Evolutionary conservation across 2,329 filamentous ascomycete species (phyloP).

Genomic region (Macrophomina pseudophaseolina): DNA sequence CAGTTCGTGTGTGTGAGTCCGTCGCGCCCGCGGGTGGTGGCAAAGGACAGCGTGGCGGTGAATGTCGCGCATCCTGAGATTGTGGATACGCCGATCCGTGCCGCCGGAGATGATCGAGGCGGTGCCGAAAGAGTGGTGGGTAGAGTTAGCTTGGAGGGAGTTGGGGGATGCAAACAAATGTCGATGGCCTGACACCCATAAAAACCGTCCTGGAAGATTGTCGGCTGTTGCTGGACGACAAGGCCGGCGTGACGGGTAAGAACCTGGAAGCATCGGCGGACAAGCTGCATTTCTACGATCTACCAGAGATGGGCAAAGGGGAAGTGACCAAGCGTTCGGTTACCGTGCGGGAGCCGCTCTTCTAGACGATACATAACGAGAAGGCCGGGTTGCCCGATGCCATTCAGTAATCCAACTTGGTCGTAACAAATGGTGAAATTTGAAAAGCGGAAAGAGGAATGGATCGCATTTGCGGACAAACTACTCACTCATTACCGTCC

Average conservation of each 20-base stretch:
- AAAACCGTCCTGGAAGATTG: constrained; percentile 55
- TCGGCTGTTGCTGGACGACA: constrained; percentile 53
- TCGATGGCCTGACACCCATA: constrained; percentile 39
- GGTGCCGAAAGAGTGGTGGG: constrained; percentile 7
- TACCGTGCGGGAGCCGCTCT: constrained; percentile 57
- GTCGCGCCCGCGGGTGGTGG: constrained; percentile 30
- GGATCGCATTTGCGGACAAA: no score
- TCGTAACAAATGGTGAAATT: no score
- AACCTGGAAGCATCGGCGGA: constrained; percentile 53
- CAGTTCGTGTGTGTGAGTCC: constrained; percentile 41
- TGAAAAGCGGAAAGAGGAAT: no score
- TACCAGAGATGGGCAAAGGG: constrained; percentile 50
- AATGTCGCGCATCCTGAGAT: constrained; percentile 57
- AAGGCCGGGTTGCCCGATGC: constrained; percentile 48
- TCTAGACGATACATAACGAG: constrained; percentile 53
- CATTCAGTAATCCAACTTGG: background rate
- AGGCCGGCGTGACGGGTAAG: constrained; percentile 48
- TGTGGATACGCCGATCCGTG: constrained; percentile 46
- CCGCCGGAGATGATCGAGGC: constrained; percentile 33
- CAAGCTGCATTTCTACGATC: constrained; percentile 45
- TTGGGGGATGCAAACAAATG: background rate
- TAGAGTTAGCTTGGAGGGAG: background rate
- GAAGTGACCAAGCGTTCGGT: constrained; percentile 48
- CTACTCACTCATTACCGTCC: background rate
- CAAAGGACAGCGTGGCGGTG: constrained; percentile 56